phyloP scores from a whole-genome alignment of 495 filamentous ascomycete species.

The Neurospora sp. region DNA sequence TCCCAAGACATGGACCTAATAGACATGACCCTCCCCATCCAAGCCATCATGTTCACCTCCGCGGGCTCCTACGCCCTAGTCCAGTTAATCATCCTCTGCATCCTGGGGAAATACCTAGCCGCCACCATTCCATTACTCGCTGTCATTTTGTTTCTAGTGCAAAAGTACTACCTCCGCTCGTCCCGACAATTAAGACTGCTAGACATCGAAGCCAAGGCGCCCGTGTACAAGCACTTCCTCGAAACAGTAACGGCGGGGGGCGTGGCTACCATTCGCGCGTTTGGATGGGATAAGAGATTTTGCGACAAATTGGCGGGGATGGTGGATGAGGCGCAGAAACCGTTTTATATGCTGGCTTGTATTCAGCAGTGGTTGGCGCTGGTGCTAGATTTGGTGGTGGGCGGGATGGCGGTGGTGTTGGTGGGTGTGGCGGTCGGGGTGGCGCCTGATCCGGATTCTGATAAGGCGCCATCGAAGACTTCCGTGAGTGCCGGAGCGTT shows the following conservation, averaged over 20 bases:
- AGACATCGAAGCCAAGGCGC: conserved; percentile 37
- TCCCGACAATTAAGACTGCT: conserved; percentile 49
- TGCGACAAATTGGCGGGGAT: conserved; percentile 36
- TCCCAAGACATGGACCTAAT: conserved; percentile 28
- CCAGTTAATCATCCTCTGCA: conserved; percentile 22
- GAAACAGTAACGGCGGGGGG: conserved; percentile 33
- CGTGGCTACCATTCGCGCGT: conserved; percentile 40
- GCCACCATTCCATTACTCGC: conserved; percentile 20
- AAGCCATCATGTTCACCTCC: conserved; percentile 10
- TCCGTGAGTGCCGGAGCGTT: neutral
- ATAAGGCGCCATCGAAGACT: neutral
- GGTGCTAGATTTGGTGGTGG: conserved; percentile 36
- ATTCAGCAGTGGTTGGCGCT: conserved; percentile 46
- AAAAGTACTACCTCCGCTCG: conserved; percentile 46
- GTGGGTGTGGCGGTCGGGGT: conserved; percentile 26
- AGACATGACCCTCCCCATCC: conserved; percentile 15
- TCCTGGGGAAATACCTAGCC: conserved; percentile 17
- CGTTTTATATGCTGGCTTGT: conserved; percentile 42
- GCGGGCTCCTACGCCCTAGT: conserved; percentile 5
- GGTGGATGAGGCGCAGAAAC: conserved; percentile 44
- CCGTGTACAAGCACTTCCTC: conserved; percentile 32
- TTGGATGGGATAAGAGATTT: conserved; percentile 34
- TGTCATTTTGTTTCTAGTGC: conserved; percentile 34
- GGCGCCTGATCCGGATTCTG: neutral
- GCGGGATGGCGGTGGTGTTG: conserved; percentile 29